Base-by-base conservation (phyloP, 495 filamentous ascomycete genomes). In the Terfezia boudieri region DNA sequence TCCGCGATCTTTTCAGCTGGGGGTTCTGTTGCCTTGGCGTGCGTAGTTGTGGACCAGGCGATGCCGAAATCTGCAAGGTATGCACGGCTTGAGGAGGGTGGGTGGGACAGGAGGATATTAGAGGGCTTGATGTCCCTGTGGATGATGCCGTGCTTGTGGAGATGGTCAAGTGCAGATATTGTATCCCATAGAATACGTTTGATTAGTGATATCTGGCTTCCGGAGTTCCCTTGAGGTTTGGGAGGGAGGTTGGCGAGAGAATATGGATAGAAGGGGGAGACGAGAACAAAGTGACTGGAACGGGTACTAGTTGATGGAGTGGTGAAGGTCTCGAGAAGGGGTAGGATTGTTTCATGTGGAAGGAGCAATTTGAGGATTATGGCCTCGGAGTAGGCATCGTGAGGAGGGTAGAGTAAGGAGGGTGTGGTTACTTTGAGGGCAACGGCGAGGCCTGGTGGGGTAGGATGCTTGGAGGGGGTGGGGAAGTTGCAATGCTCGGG, bases 71-170 rank as follows among this genome's bases (percentile, higher is more conserved):
- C 90, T 14, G 82, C 77, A 17, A 98, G 71, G 51, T 78, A 81
- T 4, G 83, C 83, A 46, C 41, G 12, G 8, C 17, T 20, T 46
- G 41, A 20, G 12, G 84, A 82, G n/a, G 71, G 65, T 0, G 73
- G 69, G 1, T 78, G 76, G 41, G 74, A 66, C 57, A 96, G 73
- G 38, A 96, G 70, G 51, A 98, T 76, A 59, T 94, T 92, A 2
- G 85, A 82, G 8, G 90, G 88, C 64, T 98, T 98, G 63, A 98
- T 72, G 62, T 98, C 90, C 35, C 90, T 79, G 66, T 98, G 90
- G 59, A 96, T 81, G 52, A 98, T 85, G 8, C 75, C 78, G 12
- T 76, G 67, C 9, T 65, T 56, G 67, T 98, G 92, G 26, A 92
- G 64, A 61, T 84, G 75, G 5, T 66, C 66, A 9, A 98, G 74